A percentile compares a stretch with the other conserved stretches of the same genome.
These are phyloP conservation scores for Aurifilum marmelostoma DNA, from an alignment of 2,329 filamentous ascomycete species.

Conservation along the genomic window DNA sequence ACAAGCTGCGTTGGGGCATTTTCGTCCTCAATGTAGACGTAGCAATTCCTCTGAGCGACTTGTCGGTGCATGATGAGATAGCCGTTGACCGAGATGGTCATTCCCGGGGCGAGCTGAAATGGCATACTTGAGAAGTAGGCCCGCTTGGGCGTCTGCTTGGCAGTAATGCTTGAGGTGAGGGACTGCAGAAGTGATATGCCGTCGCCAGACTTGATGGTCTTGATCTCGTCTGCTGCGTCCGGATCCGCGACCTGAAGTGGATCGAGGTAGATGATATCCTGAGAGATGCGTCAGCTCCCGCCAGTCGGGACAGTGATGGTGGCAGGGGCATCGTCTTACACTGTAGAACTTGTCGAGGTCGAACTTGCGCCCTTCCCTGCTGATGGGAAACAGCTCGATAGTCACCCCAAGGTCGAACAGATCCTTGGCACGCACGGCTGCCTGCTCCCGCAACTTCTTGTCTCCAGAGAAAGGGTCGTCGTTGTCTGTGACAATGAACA, in stretches of 20 bases:
- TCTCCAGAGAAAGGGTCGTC: constrained; percentile 79
- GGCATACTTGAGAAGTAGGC: constrained; percentile 85
- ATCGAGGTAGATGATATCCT: constrained; percentile 90
- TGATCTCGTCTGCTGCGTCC: constrained; percentile 59
- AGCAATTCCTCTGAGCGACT: constrained; percentile 78
- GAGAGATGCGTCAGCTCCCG: background rate
- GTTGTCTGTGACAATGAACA: constrained; percentile 97
- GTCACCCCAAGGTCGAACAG: constrained; percentile 89
- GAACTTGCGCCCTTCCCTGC: constrained; percentile 70
- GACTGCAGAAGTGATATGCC: constrained; percentile 79
- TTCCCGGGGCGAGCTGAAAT: constrained; percentile 81
- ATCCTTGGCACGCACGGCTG: constrained; percentile 88
- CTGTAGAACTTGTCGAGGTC: constrained; percentile 89
- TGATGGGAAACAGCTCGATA: constrained; percentile 93
- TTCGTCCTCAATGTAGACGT: constrained; percentile 74
- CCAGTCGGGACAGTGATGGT: background rate
- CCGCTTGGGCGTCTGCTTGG: constrained; percentile 83
- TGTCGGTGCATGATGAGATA: constrained; percentile 89
- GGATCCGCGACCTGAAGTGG: constrained; percentile 66
- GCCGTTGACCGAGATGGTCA: constrained; percentile 89
- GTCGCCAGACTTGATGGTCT: constrained; percentile 69
- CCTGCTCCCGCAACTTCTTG: constrained; percentile 73
- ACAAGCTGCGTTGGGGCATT: constrained; percentile 83
- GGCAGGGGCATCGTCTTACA: constrained; percentile 52
- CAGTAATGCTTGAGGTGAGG: constrained; percentile 85